A percentile compares a stretch with the other conserved stretches of the same genome.
phyloP scores from a whole-genome alignment of 306 rosid genomes.

The cucumber (Cucumis sativus) region DNA sequence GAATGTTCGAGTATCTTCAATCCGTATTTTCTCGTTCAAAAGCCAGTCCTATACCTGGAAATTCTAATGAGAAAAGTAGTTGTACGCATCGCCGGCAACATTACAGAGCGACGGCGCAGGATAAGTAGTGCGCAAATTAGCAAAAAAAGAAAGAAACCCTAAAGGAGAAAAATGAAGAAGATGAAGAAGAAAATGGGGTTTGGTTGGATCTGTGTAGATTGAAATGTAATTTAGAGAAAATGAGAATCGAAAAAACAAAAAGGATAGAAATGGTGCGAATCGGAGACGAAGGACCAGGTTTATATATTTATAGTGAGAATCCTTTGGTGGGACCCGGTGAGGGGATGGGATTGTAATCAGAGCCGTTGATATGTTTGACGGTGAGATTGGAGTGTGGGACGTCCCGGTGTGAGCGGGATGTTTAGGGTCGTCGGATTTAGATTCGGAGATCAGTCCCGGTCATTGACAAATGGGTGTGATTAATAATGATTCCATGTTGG shows the following conservation, averaged over 20 bases:
- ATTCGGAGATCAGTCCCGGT: conserved; percentile 4
- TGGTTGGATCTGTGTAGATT: neutral
- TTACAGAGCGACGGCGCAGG: neutral
- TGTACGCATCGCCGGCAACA: neutral
- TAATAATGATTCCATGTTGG: neutral
- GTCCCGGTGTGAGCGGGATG: conserved; percentile 28
- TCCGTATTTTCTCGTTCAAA: neutral
- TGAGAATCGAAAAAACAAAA: neutral
- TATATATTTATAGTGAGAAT: conserved; percentile 16
- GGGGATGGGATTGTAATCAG: conserved; percentile 13
- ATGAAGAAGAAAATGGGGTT: neutral
- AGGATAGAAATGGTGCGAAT: neutral
- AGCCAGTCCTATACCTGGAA: conserved; percentile 4
- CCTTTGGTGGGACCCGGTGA: neutral
- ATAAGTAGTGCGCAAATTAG: neutral
- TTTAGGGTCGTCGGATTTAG: conserved; percentile 42
- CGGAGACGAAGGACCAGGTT: conserved; percentile 16
- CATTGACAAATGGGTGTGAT: neutral
- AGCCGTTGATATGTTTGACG: conserved; percentile 26
- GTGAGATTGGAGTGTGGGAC: conserved; percentile 7
- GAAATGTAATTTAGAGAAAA: neutral
- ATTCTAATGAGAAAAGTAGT: neutral
- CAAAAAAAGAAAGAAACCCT: neutral
- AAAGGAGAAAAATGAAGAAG: neutral
- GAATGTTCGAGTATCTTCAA: conserved; percentile 18